Base-by-base conservation (phyloP, 805 yeast species). In the Teunomyces pallodes region DNA sequence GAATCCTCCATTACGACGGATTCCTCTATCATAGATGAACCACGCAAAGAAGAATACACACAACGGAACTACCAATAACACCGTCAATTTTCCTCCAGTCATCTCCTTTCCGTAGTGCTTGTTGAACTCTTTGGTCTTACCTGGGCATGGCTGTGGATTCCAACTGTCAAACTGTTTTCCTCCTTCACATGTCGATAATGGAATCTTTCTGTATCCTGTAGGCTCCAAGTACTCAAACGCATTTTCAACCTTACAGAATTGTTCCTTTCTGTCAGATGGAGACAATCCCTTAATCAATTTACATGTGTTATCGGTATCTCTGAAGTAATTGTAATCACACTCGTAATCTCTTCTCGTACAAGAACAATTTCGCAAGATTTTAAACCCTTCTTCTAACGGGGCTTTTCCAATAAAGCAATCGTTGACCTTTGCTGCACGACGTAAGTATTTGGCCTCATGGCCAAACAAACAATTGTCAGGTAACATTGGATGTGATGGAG, bases 341-440 rank as follows among this genome's bases (percentile, higher is more conserved):
- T 94, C 99, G 61, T 73, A 94, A 57, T 92, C 99, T 45, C 79
- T 78, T 65, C 96, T 79, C 0, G 94, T 77, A 70, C 99, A 94
- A 1, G 85, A 62, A 70, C 99, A 94, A 63, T 87, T 84, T 50
- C 81, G 73, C 9, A 78, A 62, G 9, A 78, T 72, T 54, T 75
- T 77, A 59, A 74, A 79, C 1, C 87, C 90, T 27, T 79, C 71
- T 26, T 70, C 62, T 36, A 87, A 72, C 9, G 77, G 77, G 3
- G 83, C 81, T 46, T 80, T 80, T 10, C 85, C 85, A 52, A 89
- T 84, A 59, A 83, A 87, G 67, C 96, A 92, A 53, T 83, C 80
- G 13, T 68, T 52, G 42, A 74, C 77, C 20, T 81, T 81, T 10
- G 48, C 46, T 3, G 72, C 70, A 41, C 76, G 66, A 47, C 77